A percentile compares a stretch with the other conserved stretches of the same genome.
These are phyloP conservation scores for Pseudogymnoascus sp. DNA, from an alignment of 2,329 filamentous ascomycete species.

Conservation along the genomic window DNA sequence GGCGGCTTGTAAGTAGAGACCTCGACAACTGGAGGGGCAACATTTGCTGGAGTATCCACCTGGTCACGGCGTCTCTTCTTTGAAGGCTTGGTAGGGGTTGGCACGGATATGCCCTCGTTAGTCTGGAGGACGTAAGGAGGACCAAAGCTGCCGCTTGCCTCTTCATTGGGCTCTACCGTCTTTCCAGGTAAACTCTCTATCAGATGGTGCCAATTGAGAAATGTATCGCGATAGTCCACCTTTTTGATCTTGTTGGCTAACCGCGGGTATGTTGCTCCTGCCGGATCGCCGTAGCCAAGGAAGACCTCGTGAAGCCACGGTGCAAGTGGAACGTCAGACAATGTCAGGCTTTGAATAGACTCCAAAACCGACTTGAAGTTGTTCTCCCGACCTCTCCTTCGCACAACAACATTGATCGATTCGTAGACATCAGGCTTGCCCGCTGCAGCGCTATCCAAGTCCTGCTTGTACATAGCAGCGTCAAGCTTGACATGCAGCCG, in stretches of 20 bases:
- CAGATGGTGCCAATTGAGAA: slow-evolving; percentile 91
- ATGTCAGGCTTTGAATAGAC: slow-evolving; percentile 77
- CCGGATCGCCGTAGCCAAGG: slow-evolving; percentile 90
- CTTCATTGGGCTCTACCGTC: slow-evolving; percentile 69
- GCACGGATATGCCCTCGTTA: slow-evolving; percentile 45
- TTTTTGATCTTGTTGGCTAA: slow-evolving; percentile 68
- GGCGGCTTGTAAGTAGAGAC: slow-evolving; percentile 85
- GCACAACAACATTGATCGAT: slow-evolving; percentile 74
- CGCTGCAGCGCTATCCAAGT: slow-evolving; percentile 56
- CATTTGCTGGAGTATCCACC: slow-evolving; percentile 56
- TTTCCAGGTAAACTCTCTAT: slow-evolving; percentile 84
- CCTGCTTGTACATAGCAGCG: slow-evolving; percentile 65
- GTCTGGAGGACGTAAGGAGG: slow-evolving; percentile 83
- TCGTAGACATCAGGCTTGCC: slow-evolving; percentile 77
- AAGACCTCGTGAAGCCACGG: slow-evolving; percentile 96
- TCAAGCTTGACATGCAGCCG: slow-evolving; percentile 78
- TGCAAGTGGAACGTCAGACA: slow-evolving; percentile 79
- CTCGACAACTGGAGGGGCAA: slow-evolving; percentile 60
- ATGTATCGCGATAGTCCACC: slow-evolving; percentile 88
- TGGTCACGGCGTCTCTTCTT: slow-evolving; percentile 83
- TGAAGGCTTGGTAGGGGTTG: slow-evolving; percentile 50
- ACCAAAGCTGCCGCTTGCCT: slow-evolving; percentile 64
- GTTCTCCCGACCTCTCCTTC: slow-evolving; percentile 81
- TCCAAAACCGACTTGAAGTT: slow-evolving; percentile 94
- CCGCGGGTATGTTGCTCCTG: slow-evolving; percentile 77